Conservation (phyloP, 768 basidiomycete species). For the Trametes gibbosa region DNA sequence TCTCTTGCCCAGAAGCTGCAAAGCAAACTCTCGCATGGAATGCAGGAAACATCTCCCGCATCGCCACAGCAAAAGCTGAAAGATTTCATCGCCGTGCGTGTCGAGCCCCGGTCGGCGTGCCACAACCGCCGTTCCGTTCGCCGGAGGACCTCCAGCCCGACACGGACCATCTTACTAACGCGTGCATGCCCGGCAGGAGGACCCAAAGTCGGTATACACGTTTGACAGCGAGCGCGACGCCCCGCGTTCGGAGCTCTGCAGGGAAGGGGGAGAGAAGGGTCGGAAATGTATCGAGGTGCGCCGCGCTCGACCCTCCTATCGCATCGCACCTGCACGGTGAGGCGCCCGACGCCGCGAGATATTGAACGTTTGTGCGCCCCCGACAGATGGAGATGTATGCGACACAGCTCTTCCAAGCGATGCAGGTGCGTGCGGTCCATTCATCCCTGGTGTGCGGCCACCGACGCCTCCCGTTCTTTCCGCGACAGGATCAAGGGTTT, state of each 20-base stretch:
- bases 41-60: conserved; percentile 16
- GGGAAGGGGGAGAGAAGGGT: conserved; percentile 39
- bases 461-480: neutral
- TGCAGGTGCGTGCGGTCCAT: conserved; percentile 53
- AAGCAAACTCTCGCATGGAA: conserved; percentile 18
- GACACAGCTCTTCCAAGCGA: conserved; percentile 60
- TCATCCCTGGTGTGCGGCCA: neutral
- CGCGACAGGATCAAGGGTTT: conserved; percentile 55
- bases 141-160: neutral
- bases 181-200: conserved; percentile 34
- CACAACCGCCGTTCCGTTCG: neutral
- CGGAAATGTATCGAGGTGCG: conserved; percentile 58
- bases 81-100: conserved; percentile 34
- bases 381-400: conserved; percentile 59
- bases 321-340: neutral
- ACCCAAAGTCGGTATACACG: conserved; percentile 51
- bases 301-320: conserved; percentile 1
- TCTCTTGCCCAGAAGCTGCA: conserved; percentile 26
- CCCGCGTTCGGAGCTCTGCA: conserved; percentile 56
- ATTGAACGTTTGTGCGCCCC: neutral
- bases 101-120: neutral
- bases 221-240: conserved; percentile 63
- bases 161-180: neutral
- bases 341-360: neutral
- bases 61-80: conserved; percentile 35